Evolutionary conservation across 306 rosid species (phyloP).

Genomic region (Potentilla sterilis): DNA sequence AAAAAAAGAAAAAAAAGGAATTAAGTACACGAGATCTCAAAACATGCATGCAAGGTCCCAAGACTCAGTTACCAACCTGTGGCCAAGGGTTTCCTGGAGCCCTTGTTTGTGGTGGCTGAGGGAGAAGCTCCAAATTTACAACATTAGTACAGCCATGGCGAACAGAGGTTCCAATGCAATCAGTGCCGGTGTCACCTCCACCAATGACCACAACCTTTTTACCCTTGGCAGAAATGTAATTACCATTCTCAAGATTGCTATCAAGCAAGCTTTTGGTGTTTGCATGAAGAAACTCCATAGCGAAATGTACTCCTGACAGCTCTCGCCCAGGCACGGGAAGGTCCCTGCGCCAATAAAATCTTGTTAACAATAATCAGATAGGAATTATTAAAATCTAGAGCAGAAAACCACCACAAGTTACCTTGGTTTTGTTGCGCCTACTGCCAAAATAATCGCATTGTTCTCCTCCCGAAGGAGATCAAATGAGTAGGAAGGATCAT

Average conservation of each 20-base stretch:
- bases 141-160: slow-evolving; percentile 82
- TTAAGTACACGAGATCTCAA: background rate
- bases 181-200: slow-evolving; percentile 99
- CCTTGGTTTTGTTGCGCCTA: slow-evolving; percentile 99
- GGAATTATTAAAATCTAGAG: background rate
- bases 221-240: slow-evolving; percentile 91
- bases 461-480: slow-evolving; percentile 70
- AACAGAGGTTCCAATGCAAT: slow-evolving; percentile 94
- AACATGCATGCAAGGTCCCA: background rate
- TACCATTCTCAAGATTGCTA: slow-evolving; percentile 74
- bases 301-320: slow-evolving; percentile 87
- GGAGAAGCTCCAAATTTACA: slow-evolving; percentile 69
- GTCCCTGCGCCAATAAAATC: slow-evolving; percentile 53
- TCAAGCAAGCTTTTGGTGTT: slow-evolving; percentile 98
- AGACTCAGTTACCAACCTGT: slow-evolving; percentile 49
- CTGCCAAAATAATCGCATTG: slow-evolving; percentile 79
- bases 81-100: slow-evolving; percentile 99
- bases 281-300: slow-evolving; percentile 95
- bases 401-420: slow-evolving; percentile 21
- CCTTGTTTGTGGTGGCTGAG: slow-evolving; percentile 78
- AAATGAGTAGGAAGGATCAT: slow-evolving; percentile 66
- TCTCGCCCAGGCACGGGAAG: slow-evolving; percentile 96
- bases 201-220: slow-evolving; percentile 94
- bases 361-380: slow-evolving; percentile 5
- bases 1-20: background rate